Evolutionary conservation across 2,329 filamentous ascomycete genomes (phyloP).

Genomic region (Colletotrichum euphorbiae): DNA sequence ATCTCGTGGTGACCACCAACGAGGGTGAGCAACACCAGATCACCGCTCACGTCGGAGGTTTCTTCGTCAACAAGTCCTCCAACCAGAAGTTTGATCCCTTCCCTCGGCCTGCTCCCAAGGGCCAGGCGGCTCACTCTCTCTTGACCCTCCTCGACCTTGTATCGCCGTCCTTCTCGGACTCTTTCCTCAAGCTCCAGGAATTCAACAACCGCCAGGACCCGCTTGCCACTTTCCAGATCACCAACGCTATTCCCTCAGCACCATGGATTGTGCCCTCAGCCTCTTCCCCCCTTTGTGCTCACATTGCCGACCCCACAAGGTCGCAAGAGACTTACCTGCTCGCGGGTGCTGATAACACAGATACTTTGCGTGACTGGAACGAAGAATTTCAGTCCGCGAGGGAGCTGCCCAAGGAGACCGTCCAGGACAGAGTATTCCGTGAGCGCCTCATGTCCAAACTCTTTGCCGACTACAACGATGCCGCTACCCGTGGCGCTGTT

Average conservation of each 20-base stretch:
- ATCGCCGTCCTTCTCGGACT: conserved; percentile 83
- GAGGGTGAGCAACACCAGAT: conserved; percentile 96
- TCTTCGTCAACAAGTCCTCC: conserved; percentile 96
- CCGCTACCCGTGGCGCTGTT: conserved; percentile 90
- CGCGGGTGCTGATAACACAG: conserved; percentile 90
- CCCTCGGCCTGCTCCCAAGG: conserved; percentile 83
- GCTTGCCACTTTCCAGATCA: conserved; percentile 92
- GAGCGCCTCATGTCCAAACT: conserved; percentile 95
- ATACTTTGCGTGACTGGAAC: conserved; percentile 97
- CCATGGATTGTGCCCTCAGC: conserved; percentile 88
- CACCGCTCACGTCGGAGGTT: conserved; percentile 92
- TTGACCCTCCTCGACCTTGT: conserved; percentile 81
- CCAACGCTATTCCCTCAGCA: conserved; percentile 90
- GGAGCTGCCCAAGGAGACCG: conserved; percentile 91
- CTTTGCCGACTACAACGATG: conserved; percentile 97
- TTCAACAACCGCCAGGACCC: conserved; percentile 88
- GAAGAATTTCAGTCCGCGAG: conserved; percentile 98
- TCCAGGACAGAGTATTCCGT: conserved; percentile 95
- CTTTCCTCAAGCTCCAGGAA: conserved; percentile 84
- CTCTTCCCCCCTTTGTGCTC: conserved; percentile 72
- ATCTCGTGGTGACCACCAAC: conserved; percentile 88
- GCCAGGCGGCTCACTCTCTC: conserved; percentile 84
- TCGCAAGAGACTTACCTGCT: conserved; percentile 94
- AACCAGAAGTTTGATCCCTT: conserved; percentile 95
- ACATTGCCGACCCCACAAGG: conserved; percentile 86